Base-by-base conservation (phyloP, 2,329 filamentous ascomycete genomes). In the Corynespora cassiicola region DNA sequence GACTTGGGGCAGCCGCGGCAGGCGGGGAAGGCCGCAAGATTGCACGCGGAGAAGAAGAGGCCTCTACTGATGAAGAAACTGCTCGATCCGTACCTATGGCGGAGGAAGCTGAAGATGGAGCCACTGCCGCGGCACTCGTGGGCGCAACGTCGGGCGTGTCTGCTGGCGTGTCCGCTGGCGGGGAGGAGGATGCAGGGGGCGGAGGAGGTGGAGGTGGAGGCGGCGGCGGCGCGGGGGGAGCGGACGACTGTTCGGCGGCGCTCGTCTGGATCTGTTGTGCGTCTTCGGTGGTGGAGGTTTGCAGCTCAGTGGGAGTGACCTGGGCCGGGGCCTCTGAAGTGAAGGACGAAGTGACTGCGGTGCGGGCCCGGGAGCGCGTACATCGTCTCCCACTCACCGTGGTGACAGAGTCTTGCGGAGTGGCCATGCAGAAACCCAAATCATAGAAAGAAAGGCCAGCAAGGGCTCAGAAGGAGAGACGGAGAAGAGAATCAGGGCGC, bases 371-470 rank as follows among this genome's bases (percentile, higher is more conserved):
- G 38, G 65, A 64, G 45, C 66, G 63, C 48, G 65, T 69, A 54
- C 66, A 70, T 55, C 61, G 58, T 52, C 58, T 58, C 49, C 66
- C 66, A 47, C 42, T 65, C 47, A 70, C 65, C 39, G 64, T 68
- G 39, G 64, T 68, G 34, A 61, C 63, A 30, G 57, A 59, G 28
- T 62, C 58, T 56, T 56, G 54, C 24, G 65, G 66, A 51, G 63
- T 57, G 45, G 66, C 64, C 66, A 70, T 70, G 53, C 59, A 59
- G 58, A 50, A 59, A 43, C 52, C 48, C 45, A 43, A 56, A 44
- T 61, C 61, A 63, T 60, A 51, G 50, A 63, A 55, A 50, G 49
- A 55, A 57, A 56, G 43, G 50, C 52, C 54, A 47, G 40, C 42
- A 54, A 52, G 50, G 52, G 54, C 53, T 61, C 49, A 55, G 33